Base-by-base conservation (phyloP, 1,284 basidiomycete species). In the Phellopilus nigrolimitatus region DNA sequence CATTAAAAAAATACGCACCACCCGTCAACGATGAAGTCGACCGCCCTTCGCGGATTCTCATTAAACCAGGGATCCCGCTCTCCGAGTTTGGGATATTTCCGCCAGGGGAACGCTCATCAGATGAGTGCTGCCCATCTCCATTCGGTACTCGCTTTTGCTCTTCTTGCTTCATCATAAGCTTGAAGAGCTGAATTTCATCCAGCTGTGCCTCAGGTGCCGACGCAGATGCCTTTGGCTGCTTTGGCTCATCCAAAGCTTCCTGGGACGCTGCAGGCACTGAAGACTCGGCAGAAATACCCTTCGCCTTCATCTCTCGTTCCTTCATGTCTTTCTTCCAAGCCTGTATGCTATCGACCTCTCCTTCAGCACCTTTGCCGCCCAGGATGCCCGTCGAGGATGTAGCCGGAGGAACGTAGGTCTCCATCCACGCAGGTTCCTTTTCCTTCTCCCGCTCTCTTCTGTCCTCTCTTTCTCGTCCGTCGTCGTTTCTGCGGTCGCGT, bases 381-480 rank as follows among this genome's bases (percentile, higher is more conserved):
- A 86, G 69, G 50, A 87, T 82, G 10, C 81, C 84, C 49, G 71
- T 68, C 36, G 69, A 70, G n/a, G 75, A 64, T 36, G 74, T 72
- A 38, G 68, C 71, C 2, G 59, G 39, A 17, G 86, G 82, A 56
- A 88, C 75, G 61, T 91, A 90, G n/a, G 88, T 83, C 57, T 90
- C 88, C 88, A 93, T 91, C 90, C 90, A 93, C 13, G 90, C 90
- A 17, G 90, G 91, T 62, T 91, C 88, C 60, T 84, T 90, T 70
- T 88, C 88, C 62, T 76, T 81, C 60, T 83, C 81, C 57, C 75
- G 68, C 42, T 80, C 79, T 41, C 71, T 80, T 53, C 71, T 71
- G 36, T 79, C 78, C 60, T 74, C 78, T 17, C 65, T 68, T 27
- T 84, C 82, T 33, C 62, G 65, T n/a, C 57, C 62, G 48, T 64